Evolutionary conservation across 345 rosid genomes (phyloP), one percentile per base, ranked within the genome.

Genomic region (Ceriops decandra): DNA sequence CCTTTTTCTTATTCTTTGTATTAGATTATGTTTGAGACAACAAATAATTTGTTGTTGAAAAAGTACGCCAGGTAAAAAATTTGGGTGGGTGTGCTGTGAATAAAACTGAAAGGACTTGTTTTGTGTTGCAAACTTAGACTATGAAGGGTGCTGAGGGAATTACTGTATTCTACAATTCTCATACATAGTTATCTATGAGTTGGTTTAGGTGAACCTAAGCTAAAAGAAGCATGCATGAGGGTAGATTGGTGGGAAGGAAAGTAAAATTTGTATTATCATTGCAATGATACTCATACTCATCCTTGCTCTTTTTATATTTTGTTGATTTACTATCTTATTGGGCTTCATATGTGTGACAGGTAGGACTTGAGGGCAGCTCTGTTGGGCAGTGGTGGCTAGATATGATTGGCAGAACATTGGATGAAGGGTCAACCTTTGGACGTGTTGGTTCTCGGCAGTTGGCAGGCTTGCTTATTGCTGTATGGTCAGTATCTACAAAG

Each of bases 331-430:
- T 33, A 2, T 62, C 61, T 13, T 46, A 24, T 33, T 30, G 16
- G 24, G 54, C 64, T 71, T 72, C 76, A 27, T 66, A 30, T 38
- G n/a, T 63, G 77, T 66, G 86, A 72, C 84, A 93, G 98, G 96
- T 93, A 80, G 98, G 98, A 82, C 90, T 95, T 68, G 99, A 95
- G 84, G 97, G 97, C 72, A 95, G 99, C 82, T 82, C 90, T 63
- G 79, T 83, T 73, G 99, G 99, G 15, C 86, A 91, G 57, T 91
- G 86, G 97, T 95, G 99, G 99, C 82, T 90, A 51, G 99, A 95
- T 68, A 79, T 87, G 64, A 95, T 95, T n/a, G 96, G 95, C 67
- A 91, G 76, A 75, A 85, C 88, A 63, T 72, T 95, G 73, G 95
- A 85, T 72, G 98, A 91, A 80, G 88, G 85, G 64, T 75, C 76